Evolutionary conservation across 768 basidiomycete species (phyloP).

Genomic region (Naganishia vaughanmartiniae): DNA sequence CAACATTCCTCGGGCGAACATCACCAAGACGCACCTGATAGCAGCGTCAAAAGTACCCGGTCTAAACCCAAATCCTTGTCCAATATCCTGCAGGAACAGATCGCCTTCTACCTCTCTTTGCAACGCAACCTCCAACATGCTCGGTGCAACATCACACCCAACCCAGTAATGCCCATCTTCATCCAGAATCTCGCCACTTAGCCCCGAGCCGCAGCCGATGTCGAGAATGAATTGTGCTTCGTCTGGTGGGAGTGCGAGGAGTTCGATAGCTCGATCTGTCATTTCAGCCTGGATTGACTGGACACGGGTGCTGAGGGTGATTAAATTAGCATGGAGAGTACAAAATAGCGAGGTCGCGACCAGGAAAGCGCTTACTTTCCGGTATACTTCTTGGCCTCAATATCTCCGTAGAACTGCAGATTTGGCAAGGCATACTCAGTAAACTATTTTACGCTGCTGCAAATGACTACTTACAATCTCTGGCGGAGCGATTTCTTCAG

Average conservation of each 20-base stretch:
- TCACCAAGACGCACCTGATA: conserved; percentile 66
- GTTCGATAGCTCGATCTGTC: conserved; percentile 91
- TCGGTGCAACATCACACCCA: conserved; percentile 90
- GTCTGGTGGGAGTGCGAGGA: conserved; percentile 75
- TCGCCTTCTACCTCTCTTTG: conserved; percentile 95
- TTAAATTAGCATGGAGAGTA: not conserved
- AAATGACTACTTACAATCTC: conserved; percentile 67
- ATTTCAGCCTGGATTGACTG: conserved; percentile 96
- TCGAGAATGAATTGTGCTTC: conserved; percentile 84
- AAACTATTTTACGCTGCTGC: conserved; percentile 7
- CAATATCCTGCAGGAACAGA: conserved; percentile 93
- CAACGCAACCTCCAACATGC: conserved; percentile 96
- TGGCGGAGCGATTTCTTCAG: conserved; percentile 82
- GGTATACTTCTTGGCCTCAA: conserved; percentile 94
- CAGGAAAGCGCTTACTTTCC: conserved; percentile 66
- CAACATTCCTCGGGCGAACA: not conserved
- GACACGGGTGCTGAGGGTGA: conserved; percentile 71
- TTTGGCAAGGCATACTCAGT: conserved; percentile 9
- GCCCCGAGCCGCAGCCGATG: conserved; percentile 94
- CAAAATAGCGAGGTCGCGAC: not conserved
- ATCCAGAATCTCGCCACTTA: conserved; percentile 93
- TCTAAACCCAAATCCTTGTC: conserved; percentile 94
- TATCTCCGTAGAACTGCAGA: conserved; percentile 88
- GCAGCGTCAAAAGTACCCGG: conserved; percentile 97
- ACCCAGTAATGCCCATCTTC: conserved; percentile 91